A percentile compares a stretch with the other conserved stretches of the same genome.
phyloP scores from a whole-genome alignment of 345 rosid species.

The Citrus cavaleriei region DNA sequence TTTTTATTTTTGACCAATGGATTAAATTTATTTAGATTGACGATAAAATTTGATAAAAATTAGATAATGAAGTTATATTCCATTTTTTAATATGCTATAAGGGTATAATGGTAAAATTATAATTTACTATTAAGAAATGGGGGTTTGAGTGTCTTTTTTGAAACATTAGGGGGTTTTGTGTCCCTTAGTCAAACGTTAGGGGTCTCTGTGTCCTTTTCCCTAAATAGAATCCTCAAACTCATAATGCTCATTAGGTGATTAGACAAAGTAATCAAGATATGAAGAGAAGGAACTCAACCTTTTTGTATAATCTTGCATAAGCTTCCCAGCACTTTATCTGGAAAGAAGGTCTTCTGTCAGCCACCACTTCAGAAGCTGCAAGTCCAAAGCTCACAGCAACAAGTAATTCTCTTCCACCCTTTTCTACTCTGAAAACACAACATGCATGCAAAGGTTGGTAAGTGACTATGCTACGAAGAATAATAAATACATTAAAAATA shows the following conservation, averaged over 20 bases:
- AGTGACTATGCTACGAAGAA: not conserved
- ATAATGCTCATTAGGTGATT: not conserved
- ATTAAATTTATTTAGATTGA: no score
- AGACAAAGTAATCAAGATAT: not conserved
- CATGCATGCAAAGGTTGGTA: not conserved
- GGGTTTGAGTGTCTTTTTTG: no score
- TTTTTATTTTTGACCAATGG: no score
- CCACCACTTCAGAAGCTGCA: slow-evolving; percentile 71
- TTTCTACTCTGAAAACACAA: slow-evolving; percentile 48
- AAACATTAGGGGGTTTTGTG: no score
- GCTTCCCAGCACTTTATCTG: slow-evolving; percentile 69
- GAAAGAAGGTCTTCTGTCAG: slow-evolving; percentile 63
- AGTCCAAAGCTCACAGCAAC: slow-evolving; percentile 74
- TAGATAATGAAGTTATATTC: no score
- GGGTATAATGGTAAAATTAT: no score
- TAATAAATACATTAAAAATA: not conserved
- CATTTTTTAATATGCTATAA: no score
- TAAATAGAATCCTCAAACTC: not conserved
- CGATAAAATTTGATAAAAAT: no score
- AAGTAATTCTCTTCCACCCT: slow-evolving; percentile 61
- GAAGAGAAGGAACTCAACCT: slow-evolving; percentile 35
- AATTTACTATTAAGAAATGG: no score
- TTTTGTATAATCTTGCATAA: slow-evolving; percentile 63
- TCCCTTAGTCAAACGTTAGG: no score
- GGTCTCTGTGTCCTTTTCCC: no score